A percentile compares a stretch with the other conserved stretches of the same genome.
Conservation (phyloP, 1,284 basidiomycete species). For the Phenoliferia sp. region DNA sequence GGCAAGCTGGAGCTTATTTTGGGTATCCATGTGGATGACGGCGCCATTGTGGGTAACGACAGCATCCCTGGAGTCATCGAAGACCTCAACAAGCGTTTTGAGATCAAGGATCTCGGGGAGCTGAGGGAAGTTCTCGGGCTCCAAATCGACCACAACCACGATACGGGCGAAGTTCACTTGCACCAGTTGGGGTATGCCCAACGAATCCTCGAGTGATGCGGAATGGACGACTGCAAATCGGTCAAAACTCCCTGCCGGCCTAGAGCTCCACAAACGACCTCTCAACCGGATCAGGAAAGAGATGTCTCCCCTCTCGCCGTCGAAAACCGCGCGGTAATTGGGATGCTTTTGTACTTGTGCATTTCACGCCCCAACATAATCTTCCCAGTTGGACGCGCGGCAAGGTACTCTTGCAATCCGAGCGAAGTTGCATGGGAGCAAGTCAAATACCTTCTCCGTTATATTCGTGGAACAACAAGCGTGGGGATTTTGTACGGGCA, state of each 20-base stretch:
- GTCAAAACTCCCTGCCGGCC: constrained; percentile 24
- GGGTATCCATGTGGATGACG: constrained; percentile 1
- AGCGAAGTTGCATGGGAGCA: constrained; percentile 45
- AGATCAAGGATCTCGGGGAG: not conserved
- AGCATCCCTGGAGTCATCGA: not conserved
- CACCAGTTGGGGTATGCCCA: constrained; percentile 30
- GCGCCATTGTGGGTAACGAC: not conserved
- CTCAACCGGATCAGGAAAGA: not conserved
- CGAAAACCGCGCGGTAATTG: constrained; percentile 41
- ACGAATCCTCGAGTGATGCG: constrained; percentile 44
- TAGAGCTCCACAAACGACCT: constrained; percentile 13
- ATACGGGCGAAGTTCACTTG: constrained; percentile 28
- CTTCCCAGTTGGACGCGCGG: constrained; percentile 44
- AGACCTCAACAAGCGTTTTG: not conserved
- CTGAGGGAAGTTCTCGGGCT: not conserved
- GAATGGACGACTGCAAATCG: constrained; percentile 41
- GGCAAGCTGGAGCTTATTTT: not conserved
- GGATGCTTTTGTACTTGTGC: constrained; percentile 46
- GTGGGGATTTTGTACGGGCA: constrained; percentile 36
- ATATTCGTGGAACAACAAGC: constrained; percentile 51
- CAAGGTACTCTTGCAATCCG: constrained; percentile 39
- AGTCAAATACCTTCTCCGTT: constrained; percentile 45
- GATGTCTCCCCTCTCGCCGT: not conserved
- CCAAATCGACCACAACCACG: not conserved
- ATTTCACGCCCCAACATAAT: constrained; percentile 47